phyloP scores from a whole-genome alignment of 331 rosid species.

The Acacia pycnantha region DNA sequence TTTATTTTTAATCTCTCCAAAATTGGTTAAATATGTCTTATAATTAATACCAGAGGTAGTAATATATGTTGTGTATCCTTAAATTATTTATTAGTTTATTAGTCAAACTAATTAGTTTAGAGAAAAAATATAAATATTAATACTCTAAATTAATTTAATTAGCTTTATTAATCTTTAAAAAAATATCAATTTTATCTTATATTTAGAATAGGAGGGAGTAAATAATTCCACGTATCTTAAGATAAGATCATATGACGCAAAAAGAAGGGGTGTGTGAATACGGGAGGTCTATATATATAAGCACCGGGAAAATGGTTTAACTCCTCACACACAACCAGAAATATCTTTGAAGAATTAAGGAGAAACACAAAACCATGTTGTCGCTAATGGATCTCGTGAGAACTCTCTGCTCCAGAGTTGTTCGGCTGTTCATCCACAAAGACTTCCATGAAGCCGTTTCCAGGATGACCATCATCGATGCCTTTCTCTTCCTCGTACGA shows the following conservation, averaged over 20 bases:
- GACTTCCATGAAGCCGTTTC: slow-evolving; percentile 53
- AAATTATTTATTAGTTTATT: no score
- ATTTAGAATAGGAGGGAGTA: no score
- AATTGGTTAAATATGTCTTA: no score
- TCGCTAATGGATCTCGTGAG: slow-evolving; percentile 32
- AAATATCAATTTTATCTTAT: no score
- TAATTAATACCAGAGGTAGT: no score
- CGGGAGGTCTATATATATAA: neutral
- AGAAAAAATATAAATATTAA: no score
- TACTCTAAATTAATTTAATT: no score
- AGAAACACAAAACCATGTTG: slow-evolving; percentile 6
- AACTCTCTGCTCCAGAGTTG: slow-evolving; percentile 5
- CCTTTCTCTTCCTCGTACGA: slow-evolving; percentile 47
- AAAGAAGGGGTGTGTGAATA: neutral
- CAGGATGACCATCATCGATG: slow-evolving; percentile 46
- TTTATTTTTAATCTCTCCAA: no score
- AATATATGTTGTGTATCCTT: no score
- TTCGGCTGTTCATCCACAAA: slow-evolving; percentile 30
- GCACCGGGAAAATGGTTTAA: neutral
- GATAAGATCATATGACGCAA: neutral
- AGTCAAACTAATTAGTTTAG: no score
- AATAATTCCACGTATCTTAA: neutral
- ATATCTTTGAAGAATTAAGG: neutral
- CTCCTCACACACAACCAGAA: neutral
- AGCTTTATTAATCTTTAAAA: no score